phyloP scores from a whole-genome alignment of 805 yeast genomes.

The Candida ovalis region DNA sequence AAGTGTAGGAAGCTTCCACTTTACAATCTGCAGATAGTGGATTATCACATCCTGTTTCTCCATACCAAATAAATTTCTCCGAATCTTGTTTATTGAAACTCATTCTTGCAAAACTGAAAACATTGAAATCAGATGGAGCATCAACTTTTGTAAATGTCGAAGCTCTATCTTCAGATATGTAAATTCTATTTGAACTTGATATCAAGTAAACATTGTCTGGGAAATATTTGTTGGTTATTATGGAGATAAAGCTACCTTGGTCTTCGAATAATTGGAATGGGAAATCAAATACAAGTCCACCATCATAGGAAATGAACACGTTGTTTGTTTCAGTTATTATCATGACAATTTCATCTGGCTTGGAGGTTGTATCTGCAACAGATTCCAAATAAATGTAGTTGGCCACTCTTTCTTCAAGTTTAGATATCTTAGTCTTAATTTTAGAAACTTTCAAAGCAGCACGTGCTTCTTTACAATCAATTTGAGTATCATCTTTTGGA shows the following conservation, averaged over 20 bases:
- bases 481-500: conserved; percentile 20
- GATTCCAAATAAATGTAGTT: conserved; percentile 62
- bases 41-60: conserved; percentile 55
- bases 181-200: conserved; percentile 47
- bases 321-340: conserved; percentile 49
- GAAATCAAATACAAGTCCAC: conserved; percentile 49
- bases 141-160: conserved; percentile 42
- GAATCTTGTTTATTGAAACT: conserved; percentile 59
- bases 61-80: conserved; percentile 64
- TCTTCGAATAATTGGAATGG: conserved; percentile 28
- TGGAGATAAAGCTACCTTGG: conserved; percentile 43
- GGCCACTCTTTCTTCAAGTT: conserved; percentile 49
- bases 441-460: conserved; percentile 12
- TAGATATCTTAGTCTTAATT: conserved; percentile 37
- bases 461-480: conserved; percentile 36
- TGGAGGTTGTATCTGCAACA: conserved; percentile 32
- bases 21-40: conserved; percentile 45
- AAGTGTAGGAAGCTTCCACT: conserved; percentile 56
- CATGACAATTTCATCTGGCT: conserved; percentile 62
- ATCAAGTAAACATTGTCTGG: conserved; percentile 54
- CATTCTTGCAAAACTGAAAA: conserved; percentile 37
- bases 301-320: conserved; percentile 67
- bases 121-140: conserved; percentile 49
- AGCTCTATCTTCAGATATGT: conserved; percentile 67
- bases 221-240: conserved; percentile 58